Conservation (phyloP, 2,329 filamentous ascomycete genomes). For the Magnaporthiopsis incrustans region DNA sequence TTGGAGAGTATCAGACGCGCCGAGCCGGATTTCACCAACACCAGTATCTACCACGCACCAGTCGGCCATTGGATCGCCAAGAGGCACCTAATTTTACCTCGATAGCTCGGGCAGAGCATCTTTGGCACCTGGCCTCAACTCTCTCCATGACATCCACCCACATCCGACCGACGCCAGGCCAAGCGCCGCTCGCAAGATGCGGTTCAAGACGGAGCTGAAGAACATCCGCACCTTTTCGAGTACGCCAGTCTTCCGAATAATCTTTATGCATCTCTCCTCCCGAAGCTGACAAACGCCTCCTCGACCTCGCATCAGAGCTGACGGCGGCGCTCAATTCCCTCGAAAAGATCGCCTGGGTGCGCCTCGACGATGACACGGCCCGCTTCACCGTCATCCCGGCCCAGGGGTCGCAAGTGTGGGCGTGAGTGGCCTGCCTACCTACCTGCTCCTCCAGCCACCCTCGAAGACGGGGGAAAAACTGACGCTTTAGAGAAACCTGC, state of each 20-base stretch:
- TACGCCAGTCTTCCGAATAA: constrained; percentile 20
- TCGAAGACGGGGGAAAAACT: background rate
- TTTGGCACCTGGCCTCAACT: too few relatives aligned
- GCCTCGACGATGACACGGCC: constrained; percentile 76
- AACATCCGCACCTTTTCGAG: constrained; percentile 61
- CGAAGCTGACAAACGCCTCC: constrained; percentile 13
- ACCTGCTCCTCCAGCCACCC: background rate
- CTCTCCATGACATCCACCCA: background rate
- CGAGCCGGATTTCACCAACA: background rate
- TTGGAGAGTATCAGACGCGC: background rate
- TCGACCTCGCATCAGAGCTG: constrained; percentile 38
- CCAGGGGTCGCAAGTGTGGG: constrained; percentile 93
- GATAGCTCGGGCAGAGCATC: too few relatives aligned
- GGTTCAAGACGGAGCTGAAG: constrained; percentile 57
- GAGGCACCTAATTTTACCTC: too few relatives aligned
- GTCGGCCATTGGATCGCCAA: too few relatives aligned
- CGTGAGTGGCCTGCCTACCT: constrained; percentile 43
- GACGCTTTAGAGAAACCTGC: background rate
- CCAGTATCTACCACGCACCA: background rate
- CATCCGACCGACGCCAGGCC: background rate
- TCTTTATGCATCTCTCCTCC: background rate
- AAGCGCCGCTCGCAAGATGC: constrained; percentile 38
- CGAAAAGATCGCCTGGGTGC: constrained; percentile 84
- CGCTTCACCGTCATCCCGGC: constrained; percentile 96
- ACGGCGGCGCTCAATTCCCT: constrained; percentile 56